Base-by-base conservation (phyloP, 768 basidiomycete species). In the Artomyces pyxidatus region DNA sequence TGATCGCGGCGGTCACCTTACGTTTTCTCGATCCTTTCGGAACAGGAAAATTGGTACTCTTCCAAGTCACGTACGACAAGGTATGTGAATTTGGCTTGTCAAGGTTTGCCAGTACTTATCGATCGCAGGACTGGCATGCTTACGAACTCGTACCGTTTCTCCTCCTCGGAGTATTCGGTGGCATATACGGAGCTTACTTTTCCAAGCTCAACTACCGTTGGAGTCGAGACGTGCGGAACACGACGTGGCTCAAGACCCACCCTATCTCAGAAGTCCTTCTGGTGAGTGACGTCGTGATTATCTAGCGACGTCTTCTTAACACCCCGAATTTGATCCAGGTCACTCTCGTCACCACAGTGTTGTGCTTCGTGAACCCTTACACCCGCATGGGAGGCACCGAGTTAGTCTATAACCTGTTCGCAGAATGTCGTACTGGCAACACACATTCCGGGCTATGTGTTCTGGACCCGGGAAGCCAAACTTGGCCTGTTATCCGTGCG, bases 361-460 rank as follows among this genome's bases (percentile, higher is more conserved):
- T 95, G 38, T 86, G 85, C 56, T 95, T 93, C 70, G 67, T 88
- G 46, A 96, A 94, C 63, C 85, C 88, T 0, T 97, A 84, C 61
- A 86, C 90, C 5, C 81, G 86, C 30, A 94, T 97, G 87, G 85
- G 92, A 45, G 91, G 95, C 3, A 94, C 95, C 2, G 93, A 99
- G 60, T 83, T 97, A 21, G 87, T 99, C 46, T 92, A 89, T 62
- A 84, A 84, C 52, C 80, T 97, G 40, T 91, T 97, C 61, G 76
- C 86, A 0, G 94, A 96, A 68, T 99, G 95, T 59, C 74, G 71
- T 25, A 63, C 71, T 0, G 77, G 75, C 42, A 73, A 81, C 55
- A 73, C 70, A 16, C 76, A 82, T 47, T 75, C 69, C 3, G 81
- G 81, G 1, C 71, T 96, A 12, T 98, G 94, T 63, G 75, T 85